Evolutionary conservation across 2,329 filamentous ascomycete genomes (phyloP).

Genomic region (Nemania sp.): DNA sequence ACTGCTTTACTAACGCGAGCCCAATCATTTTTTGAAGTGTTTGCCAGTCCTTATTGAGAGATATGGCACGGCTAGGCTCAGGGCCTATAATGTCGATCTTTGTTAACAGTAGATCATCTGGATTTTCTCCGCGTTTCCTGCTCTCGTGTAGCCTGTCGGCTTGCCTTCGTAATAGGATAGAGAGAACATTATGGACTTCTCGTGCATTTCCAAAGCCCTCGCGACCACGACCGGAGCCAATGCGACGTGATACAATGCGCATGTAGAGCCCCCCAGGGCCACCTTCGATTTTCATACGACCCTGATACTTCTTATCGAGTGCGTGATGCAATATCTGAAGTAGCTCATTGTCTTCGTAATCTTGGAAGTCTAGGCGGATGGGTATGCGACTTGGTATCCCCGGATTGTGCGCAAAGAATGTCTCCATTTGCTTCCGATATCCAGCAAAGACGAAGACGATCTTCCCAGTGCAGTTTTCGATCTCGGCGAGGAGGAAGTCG

Average conservation of each 20-base stretch:
- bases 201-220: conserved; percentile 80
- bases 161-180: conserved; percentile 68
- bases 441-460: conserved; percentile 79
- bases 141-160: conserved; percentile 61
- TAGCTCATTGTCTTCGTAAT: conserved; percentile 76
- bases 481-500: conserved; percentile 77
- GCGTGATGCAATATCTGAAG: conserved; percentile 68
- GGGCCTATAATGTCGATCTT: conserved; percentile 37
- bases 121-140: conserved; percentile 47
- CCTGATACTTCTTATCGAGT: conserved; percentile 65
- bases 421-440: conserved; percentile 80
- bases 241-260: conserved; percentile 49
- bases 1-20: conserved; percentile 48
- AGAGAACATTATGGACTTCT: conserved; percentile 71
- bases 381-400: conserved; percentile 79
- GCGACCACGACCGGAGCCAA: conserved; percentile 62
- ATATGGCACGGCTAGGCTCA: conserved; percentile 33
- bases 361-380: conserved; percentile 72
- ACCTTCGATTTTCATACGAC: conserved; percentile 69
- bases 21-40: conserved; percentile 43
- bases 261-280: conserved; percentile 70
- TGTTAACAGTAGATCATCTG: conserved; percentile 68
- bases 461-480: conserved; percentile 78
- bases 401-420: conserved; percentile 79
- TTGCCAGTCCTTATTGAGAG: conserved; percentile 56